Percentiles rank a stretch among this genome's conserved stretches.
Evolutionary conservation across 805 yeast genomes (phyloP).

Genomic region (Yamadazyma sp.): DNA sequence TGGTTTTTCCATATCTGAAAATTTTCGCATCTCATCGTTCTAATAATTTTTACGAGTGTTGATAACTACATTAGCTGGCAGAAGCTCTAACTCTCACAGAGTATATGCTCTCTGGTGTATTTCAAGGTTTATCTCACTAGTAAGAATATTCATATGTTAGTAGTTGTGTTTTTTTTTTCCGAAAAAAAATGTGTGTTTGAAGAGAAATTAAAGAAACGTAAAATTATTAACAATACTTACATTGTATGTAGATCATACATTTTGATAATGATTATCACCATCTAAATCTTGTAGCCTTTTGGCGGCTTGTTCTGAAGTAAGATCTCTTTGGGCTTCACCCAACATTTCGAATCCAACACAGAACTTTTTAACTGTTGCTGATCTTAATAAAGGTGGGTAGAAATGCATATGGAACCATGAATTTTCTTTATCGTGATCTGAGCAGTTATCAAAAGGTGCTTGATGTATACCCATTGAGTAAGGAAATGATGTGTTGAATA

Average conservation of each 20-base stretch:
- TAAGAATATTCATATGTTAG: no score
- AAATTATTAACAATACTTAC: no score
- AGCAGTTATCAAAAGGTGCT: slow-evolving; percentile 50
- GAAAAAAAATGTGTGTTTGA: no score
- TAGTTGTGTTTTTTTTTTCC: no score
- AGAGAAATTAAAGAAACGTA: no score
- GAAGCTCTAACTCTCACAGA: no score
- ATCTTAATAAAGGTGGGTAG: slow-evolving; percentile 72
- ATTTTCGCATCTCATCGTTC: slow-evolving; percentile 8
- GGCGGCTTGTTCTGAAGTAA: slow-evolving; percentile 69
- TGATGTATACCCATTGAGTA: slow-evolving; percentile 83
- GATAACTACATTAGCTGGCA: neutral
- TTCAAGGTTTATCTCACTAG: no score
- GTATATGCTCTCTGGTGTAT: no score
- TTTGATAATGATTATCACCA: slow-evolving; percentile 35
- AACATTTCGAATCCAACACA: slow-evolving; percentile 70
- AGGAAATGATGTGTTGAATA: slow-evolving; percentile 68
- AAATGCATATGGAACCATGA: slow-evolving; percentile 69
- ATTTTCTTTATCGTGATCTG: slow-evolving; percentile 39
- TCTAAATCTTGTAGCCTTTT: slow-evolving; percentile 43
- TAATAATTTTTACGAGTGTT: no score
- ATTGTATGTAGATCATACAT: no score
- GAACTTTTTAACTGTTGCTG: slow-evolving; percentile 73
- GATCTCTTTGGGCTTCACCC: slow-evolving; percentile 69
- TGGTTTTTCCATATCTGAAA: slow-evolving; percentile 5